A percentile compares a stretch with the other conserved stretches of the same genome.
Evolutionary conservation across 306 rosid genomes (phyloP).

Genomic region (Medicago arabica): DNA sequence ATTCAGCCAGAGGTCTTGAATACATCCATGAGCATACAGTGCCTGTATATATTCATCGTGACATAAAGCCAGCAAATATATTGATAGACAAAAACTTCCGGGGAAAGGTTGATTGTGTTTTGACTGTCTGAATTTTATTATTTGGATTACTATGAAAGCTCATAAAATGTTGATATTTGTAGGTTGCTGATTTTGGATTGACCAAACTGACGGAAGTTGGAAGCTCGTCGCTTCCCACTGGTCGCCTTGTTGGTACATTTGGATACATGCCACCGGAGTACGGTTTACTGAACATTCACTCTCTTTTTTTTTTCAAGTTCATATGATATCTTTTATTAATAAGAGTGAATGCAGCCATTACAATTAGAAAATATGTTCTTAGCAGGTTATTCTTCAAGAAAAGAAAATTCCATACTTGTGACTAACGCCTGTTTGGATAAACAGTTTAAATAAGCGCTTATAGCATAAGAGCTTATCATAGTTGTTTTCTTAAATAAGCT

Average conservation of each 20-base stretch:
- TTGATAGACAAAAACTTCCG: conserved; percentile 81
- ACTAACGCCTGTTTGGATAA: background rate
- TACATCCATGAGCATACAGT: conserved; percentile 98
- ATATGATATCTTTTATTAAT: background rate
- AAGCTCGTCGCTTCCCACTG: conserved; percentile 76
- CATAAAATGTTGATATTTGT: conserved; percentile 30
- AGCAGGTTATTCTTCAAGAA: background rate
- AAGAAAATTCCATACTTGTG: background rate
- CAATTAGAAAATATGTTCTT: conserved; percentile 15
- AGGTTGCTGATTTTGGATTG: conserved; percentile 99
- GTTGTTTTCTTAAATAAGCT: background rate
- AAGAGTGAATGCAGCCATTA: conserved; percentile 1
- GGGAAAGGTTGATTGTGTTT: conserved; percentile 69
- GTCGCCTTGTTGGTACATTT: conserved; percentile 90
- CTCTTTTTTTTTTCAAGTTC: conserved; percentile 17
- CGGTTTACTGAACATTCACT: conserved; percentile 35
- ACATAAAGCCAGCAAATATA: conserved; percentile 96
- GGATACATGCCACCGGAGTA: conserved; percentile 99
- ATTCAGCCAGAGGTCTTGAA: conserved; percentile 98
- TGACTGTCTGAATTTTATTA: conserved; percentile 26
- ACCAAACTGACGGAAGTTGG: conserved; percentile 94
- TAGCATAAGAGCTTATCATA: background rate
- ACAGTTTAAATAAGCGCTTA: no score
- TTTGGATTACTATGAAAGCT: conserved; percentile 26
- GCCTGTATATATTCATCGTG: conserved; percentile 96